Evolutionary conservation across 1,284 basidiomycete genomes (phyloP), one percentile per base, ranked within the genome.

Genomic region (Sporisorium scitamineum): DNA sequence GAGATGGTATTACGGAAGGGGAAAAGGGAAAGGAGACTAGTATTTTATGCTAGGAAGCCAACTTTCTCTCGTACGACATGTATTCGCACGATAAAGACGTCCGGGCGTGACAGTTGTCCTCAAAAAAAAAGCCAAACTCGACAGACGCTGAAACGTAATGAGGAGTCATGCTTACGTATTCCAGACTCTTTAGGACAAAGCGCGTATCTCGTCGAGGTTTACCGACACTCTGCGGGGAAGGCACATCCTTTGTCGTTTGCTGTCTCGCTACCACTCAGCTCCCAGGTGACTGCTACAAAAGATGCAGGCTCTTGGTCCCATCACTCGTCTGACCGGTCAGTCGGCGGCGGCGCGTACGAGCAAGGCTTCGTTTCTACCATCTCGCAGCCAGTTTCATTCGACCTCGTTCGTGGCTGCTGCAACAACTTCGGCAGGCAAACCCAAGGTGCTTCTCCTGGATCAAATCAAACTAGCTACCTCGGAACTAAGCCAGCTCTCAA

Each of bases 361-460:
- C 42, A 42, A 11, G 16, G 34, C 41, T 3, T 10, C 53, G 14
- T 45, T 16, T 9, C 42, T 53, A 14, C 20, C 22, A 18, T 24
- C 22, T 26, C 39, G 55, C 47, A 52, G 39, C n/a, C 52, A 42
- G 16, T 57, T 65, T 31, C 62, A 65, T 27, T 51, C 63, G 18
- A 59, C 22, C 18, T 39, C 54, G 7, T 31, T 27, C n/a, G 48
- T 20, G 22, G 34, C 34, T 18, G 41, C 52, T 1, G 52, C 47
- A 24, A n/a, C n/a, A n/a, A n/a, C n/a, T n/a, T n/a, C n/a, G n/a
- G 52, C 53, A 24, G 41, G 24, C 37, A 73, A 65, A 24, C 77
- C 79, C 3, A 74, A 72, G 26, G 78, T 83, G 32, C 67, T 83
- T n/a, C 75, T 81, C 13, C 56, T 83, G 22, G 81, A 83, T 54